Evolutionary conservation across 345 rosid species (phyloP), one percentile per base, ranked within the genome.

Genomic region (Theobroma cacao): DNA sequence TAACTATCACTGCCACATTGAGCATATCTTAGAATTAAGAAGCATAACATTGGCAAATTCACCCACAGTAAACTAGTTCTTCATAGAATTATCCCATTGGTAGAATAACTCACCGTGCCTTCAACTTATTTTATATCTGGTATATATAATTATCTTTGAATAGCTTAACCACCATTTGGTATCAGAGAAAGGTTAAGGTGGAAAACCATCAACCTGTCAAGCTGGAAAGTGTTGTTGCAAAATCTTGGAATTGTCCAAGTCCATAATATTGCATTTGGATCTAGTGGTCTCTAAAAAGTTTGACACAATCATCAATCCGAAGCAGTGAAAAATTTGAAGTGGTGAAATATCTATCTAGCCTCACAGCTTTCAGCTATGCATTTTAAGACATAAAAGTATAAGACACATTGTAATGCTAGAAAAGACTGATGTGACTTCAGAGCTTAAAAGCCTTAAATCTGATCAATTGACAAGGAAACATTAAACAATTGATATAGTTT

Each of bases 1-100:
- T 95, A 93, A 66, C 84, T 75, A 80, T 93, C 99, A 55, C 99
- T 95, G 93, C 67, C 82, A 75, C 64, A 80, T 77, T 31, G 47
- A 31, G 31, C 14, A 75, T 60, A 75, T 33, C 40, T 82, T 63
- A 72, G 60, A 58, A 67, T 74, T 64, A 70, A 48, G 15, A 58
- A 58, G 56, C 70, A 53, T 34, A 40, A 43, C 62, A 62, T 40
- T 69, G 31, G 28, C 9, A 77, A 41, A 15, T 74, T 55, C 58
- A 14, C 50, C 43, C 40, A 71, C 20, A n/a, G 24, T 13, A 55
- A 47, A 24, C 10, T 18, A 38, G 36, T 38, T 52, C 26, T 52
- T 13, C 0, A 38, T 5, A 20, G 38, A 61, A 24, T 52, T 38
- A 48, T 36, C 63, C 28, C 26, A 72, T 47, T 62, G 28, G 1